A percentile compares a stretch with the other conserved stretches of the same genome.
These are phyloP conservation scores for Melanogaster broomeanus DNA, from an alignment of 768 basidiomycete genomes.

Conservation along the genomic window DNA sequence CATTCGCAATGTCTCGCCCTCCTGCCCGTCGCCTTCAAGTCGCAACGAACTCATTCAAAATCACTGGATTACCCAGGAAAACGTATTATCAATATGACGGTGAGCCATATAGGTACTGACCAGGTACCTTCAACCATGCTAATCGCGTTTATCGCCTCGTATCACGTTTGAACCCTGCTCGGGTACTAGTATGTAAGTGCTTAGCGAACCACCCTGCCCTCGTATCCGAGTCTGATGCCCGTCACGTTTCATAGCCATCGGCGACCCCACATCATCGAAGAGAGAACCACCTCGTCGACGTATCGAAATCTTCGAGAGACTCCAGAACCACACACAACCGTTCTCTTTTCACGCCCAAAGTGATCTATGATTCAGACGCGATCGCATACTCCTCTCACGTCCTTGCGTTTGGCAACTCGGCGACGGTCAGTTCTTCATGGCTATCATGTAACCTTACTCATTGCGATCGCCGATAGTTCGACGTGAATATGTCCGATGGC, in stretches of 20 bases:
- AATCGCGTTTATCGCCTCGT: slow-evolving; percentile 7
- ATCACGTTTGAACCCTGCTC: not conserved
- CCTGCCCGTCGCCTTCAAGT: slow-evolving; percentile 24
- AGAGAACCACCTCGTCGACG: slow-evolving; percentile 20
- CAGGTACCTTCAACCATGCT: slow-evolving; percentile 3
- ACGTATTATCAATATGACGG: slow-evolving; percentile 35
- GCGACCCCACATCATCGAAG: slow-evolving; percentile 4
- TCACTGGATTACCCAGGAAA: slow-evolving; percentile 27
- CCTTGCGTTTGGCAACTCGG: slow-evolving; percentile 33
- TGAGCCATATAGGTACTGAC: slow-evolving; percentile 13
- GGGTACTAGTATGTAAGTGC: slow-evolving; percentile 32
- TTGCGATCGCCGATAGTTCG: slow-evolving; percentile 29
- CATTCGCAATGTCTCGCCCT: not conserved
- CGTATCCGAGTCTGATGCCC: slow-evolving; percentile 1
- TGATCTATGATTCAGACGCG: slow-evolving; percentile 47
- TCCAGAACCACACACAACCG: slow-evolving; percentile 42
- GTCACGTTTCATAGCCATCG: slow-evolving; percentile 16
- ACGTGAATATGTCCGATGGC: slow-evolving; percentile 34
- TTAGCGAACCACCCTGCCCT: not conserved
- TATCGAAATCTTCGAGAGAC: slow-evolving; percentile 30
- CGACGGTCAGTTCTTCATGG: slow-evolving; percentile 24
- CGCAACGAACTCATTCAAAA: slow-evolving; percentile 34
- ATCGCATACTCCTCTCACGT: slow-evolving; percentile 41
- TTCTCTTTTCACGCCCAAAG: slow-evolving; percentile 39
- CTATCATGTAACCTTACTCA: not conserved